Conservation (phyloP, 495 filamentous ascomycete genomes). For the Paragyromitra xinjiangensis region DNA sequence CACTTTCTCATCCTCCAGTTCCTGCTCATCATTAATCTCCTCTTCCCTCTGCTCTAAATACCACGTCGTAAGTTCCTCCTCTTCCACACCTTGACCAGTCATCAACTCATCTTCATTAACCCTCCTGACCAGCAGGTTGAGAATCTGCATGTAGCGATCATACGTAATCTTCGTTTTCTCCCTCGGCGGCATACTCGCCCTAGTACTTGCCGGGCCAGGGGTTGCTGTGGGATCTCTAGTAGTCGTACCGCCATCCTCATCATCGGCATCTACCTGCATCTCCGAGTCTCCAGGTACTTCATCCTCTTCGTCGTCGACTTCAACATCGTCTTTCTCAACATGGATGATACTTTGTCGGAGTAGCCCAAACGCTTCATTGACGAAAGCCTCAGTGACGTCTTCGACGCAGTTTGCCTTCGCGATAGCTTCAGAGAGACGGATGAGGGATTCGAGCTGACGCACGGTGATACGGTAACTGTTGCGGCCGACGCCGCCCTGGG, state of each 20-base stretch:
- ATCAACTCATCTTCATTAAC: slow-evolving; percentile 79
- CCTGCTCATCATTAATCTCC: slow-evolving; percentile 81
- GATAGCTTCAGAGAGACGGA: slow-evolving; percentile 92
- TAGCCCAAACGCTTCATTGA: slow-evolving; percentile 88
- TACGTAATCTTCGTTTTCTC: slow-evolving; percentile 90
- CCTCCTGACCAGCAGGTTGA: slow-evolving; percentile 81
- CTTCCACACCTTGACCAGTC: slow-evolving; percentile 85
- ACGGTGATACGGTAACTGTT: slow-evolving; percentile 98
- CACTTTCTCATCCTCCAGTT: slow-evolving; percentile 76
- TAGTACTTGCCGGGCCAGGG: slow-evolving; percentile 51
- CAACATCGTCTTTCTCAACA: slow-evolving; percentile 97
- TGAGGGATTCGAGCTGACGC: slow-evolving; percentile 92
- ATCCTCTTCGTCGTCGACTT: slow-evolving; percentile 85
- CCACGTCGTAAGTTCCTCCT: slow-evolving; percentile 85
- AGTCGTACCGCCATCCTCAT: slow-evolving; percentile 54
- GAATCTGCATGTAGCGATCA: slow-evolving; percentile 90
- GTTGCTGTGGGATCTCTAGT: slow-evolving; percentile 59
- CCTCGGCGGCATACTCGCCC: slow-evolving; percentile 59
- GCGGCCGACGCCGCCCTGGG: slow-evolving; percentile 89
- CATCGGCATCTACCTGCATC: slow-evolving; percentile 69
- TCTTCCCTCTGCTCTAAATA: slow-evolving; percentile 93
- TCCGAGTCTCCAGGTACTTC: slow-evolving; percentile 67
- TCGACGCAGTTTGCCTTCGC: slow-evolving; percentile 97
- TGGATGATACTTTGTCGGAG: slow-evolving; percentile 94
- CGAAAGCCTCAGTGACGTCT: slow-evolving; percentile 83